These are phyloP conservation scores for Amanita subjunquillea DNA, from an alignment of 768 basidiomycete genomes.

Conservation along the genomic window DNA sequence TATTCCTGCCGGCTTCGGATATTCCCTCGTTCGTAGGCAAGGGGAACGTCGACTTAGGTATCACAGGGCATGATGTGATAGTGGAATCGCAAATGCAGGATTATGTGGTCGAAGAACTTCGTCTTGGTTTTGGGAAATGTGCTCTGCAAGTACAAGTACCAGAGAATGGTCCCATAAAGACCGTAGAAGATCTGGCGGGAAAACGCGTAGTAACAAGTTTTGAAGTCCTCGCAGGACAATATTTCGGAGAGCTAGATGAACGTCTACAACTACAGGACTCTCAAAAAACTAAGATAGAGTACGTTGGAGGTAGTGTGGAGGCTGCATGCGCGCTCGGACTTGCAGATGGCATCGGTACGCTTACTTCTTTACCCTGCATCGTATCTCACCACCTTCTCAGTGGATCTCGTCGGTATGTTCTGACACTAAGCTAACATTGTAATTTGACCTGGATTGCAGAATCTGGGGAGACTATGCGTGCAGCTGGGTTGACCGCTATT, in stretches of 20 bases:
- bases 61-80: conserved; percentile 97
- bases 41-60: conserved; percentile 92
- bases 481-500: conserved; percentile 90
- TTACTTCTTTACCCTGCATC: conserved; percentile 4
- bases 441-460: conserved; percentile 33
- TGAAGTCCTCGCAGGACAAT: conserved; percentile 73
- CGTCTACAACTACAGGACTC: conserved; percentile 39
- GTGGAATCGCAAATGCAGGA: conserved; percentile 79
- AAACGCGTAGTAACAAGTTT: conserved; percentile 94
- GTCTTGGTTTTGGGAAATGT: conserved; percentile 90
- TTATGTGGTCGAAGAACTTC: conserved; percentile 68
- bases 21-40: conserved; percentile 99
- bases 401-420: conserved; percentile 85
- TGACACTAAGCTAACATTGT: neutral
- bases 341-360: conserved; percentile 88
- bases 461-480: conserved; percentile 99
- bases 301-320: conserved; percentile 96
- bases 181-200: conserved; percentile 73
- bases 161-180: conserved; percentile 57
- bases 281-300: conserved; percentile 74
- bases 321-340: conserved; percentile 94
- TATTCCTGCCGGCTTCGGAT: conserved; percentile 94
- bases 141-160: conserved; percentile 86
- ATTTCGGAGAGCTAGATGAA: conserved; percentile 63
- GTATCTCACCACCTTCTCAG: conserved; percentile 24